Percentiles rank a stretch among this genome's conserved stretches.
These are phyloP conservation scores for Magnaporthiopsis rhizophila DNA, from an alignment of 2,329 filamentous ascomycete species.

Conservation along the genomic window DNA sequence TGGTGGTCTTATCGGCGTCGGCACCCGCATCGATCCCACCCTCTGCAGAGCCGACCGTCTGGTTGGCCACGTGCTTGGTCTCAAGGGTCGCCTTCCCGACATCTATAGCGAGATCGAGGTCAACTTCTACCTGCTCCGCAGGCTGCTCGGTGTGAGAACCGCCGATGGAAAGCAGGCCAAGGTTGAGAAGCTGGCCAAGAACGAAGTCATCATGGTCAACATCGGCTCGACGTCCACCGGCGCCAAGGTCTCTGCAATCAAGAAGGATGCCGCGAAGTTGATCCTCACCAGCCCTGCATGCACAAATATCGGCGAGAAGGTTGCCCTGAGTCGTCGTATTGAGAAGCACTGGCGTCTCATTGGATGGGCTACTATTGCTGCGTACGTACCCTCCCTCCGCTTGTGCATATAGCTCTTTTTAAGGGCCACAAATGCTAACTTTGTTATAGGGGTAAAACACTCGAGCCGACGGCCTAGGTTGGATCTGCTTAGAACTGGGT, in stretches of 20 bases:
- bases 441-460: slow-evolving; percentile 12
- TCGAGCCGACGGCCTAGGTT: slow-evolving; percentile 20
- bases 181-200: slow-evolving; percentile 96
- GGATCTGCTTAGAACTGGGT: not conserved
- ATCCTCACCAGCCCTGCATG: slow-evolving; percentile 89
- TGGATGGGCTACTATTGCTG: slow-evolving; percentile 77
- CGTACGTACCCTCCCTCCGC: slow-evolving; percentile 34
- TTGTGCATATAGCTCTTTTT: not conserved
- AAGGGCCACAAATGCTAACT: slow-evolving; percentile 1
- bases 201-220: slow-evolving; percentile 99
- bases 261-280: slow-evolving; percentile 94
- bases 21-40: slow-evolving; percentile 93
- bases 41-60: slow-evolving; percentile 98
- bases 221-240: slow-evolving; percentile 96
- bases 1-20: slow-evolving; percentile 95
- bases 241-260: slow-evolving; percentile 94
- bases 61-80: slow-evolving; percentile 93
- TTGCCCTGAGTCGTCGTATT: slow-evolving; percentile 89
- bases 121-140: slow-evolving; percentile 96
- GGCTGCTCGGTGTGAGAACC: slow-evolving; percentile 92
- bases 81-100: slow-evolving; percentile 85
- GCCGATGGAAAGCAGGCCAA: slow-evolving; percentile 99
- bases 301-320: slow-evolving; percentile 97
- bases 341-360: slow-evolving; percentile 99
- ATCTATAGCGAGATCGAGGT: slow-evolving; percentile 99